phyloP scores from a whole-genome alignment of 495 filamentous ascomycete genomes.

The Aspergillus kassunensis region DNA sequence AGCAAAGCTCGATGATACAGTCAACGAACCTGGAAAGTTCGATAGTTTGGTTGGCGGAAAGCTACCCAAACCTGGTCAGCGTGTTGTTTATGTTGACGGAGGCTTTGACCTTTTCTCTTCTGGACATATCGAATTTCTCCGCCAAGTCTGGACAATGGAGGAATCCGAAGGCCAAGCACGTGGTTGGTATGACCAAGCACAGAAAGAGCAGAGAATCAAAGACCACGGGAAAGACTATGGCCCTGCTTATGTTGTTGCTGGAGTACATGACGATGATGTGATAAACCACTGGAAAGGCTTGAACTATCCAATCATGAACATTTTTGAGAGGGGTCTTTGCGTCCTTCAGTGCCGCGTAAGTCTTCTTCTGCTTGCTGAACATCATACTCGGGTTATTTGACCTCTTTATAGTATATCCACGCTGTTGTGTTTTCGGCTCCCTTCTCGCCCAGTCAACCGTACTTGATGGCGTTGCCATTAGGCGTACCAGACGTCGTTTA shows the following conservation, averaged over 20 bases:
- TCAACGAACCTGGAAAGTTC: constrained; percentile 56
- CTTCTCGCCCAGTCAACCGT: constrained; percentile 71
- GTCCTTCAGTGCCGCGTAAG: constrained; percentile 88
- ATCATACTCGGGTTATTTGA: constrained; percentile 19
- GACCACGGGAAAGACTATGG: constrained; percentile 66
- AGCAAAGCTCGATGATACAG: constrained; percentile 47
- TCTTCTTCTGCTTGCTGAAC: constrained; percentile 1
- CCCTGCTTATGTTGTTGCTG: constrained; percentile 81
- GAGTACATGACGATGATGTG: constrained; percentile 88
- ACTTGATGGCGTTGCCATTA: constrained; percentile 69
- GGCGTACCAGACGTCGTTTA: constrained; percentile 80
- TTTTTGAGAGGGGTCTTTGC: constrained; percentile 92
- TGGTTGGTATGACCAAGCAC: constrained; percentile 70
- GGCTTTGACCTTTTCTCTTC: constrained; percentile 97
- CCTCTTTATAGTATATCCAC: constrained; percentile 66
- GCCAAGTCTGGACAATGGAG: constrained; percentile 66
- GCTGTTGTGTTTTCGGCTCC: constrained; percentile 85
- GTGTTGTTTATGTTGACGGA: constrained; percentile 90
- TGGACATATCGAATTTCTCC: constrained; percentile 93
- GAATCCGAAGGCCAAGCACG: constrained; percentile 57
- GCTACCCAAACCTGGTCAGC: constrained; percentile 66
- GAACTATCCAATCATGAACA: constrained; percentile 99
- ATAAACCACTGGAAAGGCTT: constrained; percentile 95
- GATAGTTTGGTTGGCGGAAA: constrained; percentile 61
- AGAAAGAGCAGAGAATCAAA: constrained; percentile 54